Evolutionary conservation across 2,329 filamentous ascomycete genomes (phyloP).

Genomic region (Nemania abortiva): DNA sequence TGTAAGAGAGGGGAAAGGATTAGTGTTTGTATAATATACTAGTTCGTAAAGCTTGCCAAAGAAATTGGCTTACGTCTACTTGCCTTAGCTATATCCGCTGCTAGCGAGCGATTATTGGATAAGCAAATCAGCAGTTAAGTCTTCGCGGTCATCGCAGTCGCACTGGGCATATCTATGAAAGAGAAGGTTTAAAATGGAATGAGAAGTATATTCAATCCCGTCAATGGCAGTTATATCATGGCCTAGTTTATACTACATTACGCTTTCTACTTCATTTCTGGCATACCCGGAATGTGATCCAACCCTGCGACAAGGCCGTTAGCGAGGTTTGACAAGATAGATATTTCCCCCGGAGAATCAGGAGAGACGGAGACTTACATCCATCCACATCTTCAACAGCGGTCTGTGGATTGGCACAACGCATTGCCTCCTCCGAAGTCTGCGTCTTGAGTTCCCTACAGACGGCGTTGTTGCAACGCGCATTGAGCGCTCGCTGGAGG

Average conservation of each 20-base stretch:
- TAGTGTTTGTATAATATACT: too few species aligned
- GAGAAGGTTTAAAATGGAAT: too few species aligned
- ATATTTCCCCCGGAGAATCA: not conserved
- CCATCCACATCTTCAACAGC: conserved; percentile 48
- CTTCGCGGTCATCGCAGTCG: too few species aligned
- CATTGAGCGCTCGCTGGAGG: conserved; percentile 56
- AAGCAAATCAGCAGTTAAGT: too few species aligned
- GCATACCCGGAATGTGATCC: conserved; percentile 33
- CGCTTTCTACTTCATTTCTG: conserved; percentile 20
- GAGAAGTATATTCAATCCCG: not conserved
- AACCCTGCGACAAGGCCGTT: conserved; percentile 17
- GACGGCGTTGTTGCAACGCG: conserved; percentile 52
- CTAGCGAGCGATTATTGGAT: too few species aligned
- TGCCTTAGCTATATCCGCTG: too few species aligned
- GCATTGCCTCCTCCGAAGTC: conserved; percentile 47
- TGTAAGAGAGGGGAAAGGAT: too few species aligned
- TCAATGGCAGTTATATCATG: not conserved
- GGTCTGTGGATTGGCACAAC: conserved; percentile 44
- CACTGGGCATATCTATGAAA: too few species aligned
- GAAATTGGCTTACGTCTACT: too few species aligned
- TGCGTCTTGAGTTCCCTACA: conserved; percentile 48
- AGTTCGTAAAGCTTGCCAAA: too few species aligned
- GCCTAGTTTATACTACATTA: not conserved
- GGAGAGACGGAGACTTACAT: conserved; percentile 41
- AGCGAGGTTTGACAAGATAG: not conserved